Base-by-base conservation (phyloP, 495 filamentous ascomycete species). In the Aspergillus egyptiacus region DNA sequence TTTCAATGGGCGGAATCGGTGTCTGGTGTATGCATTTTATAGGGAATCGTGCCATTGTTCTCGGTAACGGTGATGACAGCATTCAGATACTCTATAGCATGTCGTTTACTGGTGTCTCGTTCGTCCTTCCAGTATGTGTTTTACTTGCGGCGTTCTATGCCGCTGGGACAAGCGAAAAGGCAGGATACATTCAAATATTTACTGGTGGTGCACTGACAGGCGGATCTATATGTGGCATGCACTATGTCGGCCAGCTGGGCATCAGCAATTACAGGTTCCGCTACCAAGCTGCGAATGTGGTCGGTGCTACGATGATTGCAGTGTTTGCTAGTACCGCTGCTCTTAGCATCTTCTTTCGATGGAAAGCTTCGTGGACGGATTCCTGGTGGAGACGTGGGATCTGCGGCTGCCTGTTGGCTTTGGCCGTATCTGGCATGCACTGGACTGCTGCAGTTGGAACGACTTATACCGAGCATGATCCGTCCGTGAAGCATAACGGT, bases 1-100 rank as follows among this genome's bases (percentile, higher is more conserved):
- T 89, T 6, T 75, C 82, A 6, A 89, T 95, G 84, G 89, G 88
- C 1, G 85, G 85, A 0, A 78, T 93, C 25, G 80, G 85, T n/a
- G 89, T 91, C 48, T 87, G 82, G 83, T 82, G 77, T 51, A 87
- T 87, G 83, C 90, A 94, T 60, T 95, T 82, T 56, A 83, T 95
- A 51, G 88, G 87, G 22, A 93, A 94, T 54, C 76, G 85, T 15
- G 88, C 90, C 4, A 85, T 89, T 28, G 66, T 80, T 13, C 75
- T 96, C 17, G 81, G 72, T 23, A 43, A 81, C 42, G 84, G 84
- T 32, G 66, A 78, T 44, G 45, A 68, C 15, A 60, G 75, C 4
- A 67, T 87, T 6, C 88, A 90, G 50, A 82, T 91, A 46, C 62
- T 77, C 8, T 95, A 94, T 71, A 87, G 76, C 38, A 66, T 78